Base-by-base conservation (phyloP, 306 rosid genomes). In the Prunus mongolica region DNA sequence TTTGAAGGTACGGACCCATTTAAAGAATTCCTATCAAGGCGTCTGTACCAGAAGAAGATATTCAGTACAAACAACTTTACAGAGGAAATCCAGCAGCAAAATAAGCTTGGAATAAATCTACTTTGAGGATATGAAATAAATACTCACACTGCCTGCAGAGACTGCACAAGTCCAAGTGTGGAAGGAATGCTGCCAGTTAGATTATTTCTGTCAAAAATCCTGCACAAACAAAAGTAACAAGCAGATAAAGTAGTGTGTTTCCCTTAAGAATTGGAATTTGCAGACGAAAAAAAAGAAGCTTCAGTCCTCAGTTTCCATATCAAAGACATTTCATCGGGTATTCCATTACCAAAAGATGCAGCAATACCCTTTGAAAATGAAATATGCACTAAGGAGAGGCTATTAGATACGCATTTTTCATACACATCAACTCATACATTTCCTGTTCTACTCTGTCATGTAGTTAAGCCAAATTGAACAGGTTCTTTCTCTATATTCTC, bases 71-170 rank as follows among this genome's bases (percentile, higher is more conserved):
- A 12, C 32, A 66, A 41, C 0, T 2, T 3, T 32, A 30, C 11
- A 38, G 1, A 62, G 38, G n/a, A n/a, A 62, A 6, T 16, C 25
- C 24, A 56, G 34, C 24, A 56, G 34, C 0, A 58, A 56, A 58
- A 56, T 12, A 27, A 12, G 16, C 46, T 22, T 8, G 66, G 70
- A 20, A 24, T 13, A 74, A 65, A 58, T 78, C 69, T 51, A 38
- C 80, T 65, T 68, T 18, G n/a, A 66, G 54, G 55, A 68, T 75
- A 56, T 73, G 50, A 71, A 81, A 52, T 73, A 61, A 84, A 73
- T 55, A 93, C 97, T 93, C 78, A 93, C 96, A 93, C 74, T 78
- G 87, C 86, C 81, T 72, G 83, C 71, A 89, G 78, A 64, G 28
- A 15, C 74, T 54, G 44, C 71, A 89, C 90, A 47, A 77, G 88